Conservation (phyloP, 768 basidiomycete species). For the Leccinum truebloodii region DNA sequence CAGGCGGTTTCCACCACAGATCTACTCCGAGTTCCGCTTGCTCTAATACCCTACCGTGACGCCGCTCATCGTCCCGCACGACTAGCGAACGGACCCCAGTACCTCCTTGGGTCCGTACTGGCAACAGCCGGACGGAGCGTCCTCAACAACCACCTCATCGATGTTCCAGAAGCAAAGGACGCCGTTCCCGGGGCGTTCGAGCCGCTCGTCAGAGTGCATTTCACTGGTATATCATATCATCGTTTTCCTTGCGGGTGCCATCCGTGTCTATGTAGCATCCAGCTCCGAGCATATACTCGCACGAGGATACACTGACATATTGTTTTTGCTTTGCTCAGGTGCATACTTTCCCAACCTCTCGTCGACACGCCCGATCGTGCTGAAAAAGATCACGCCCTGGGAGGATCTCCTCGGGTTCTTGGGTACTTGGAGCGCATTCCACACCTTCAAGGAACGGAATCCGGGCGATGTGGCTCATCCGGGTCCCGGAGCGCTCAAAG, state of each 20-base stretch:
- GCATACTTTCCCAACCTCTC: slow-evolving; percentile 43
- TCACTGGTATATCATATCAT: slow-evolving; percentile 44
- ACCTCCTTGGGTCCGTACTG: neutral
- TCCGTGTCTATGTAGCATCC: neutral
- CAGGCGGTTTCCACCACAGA: neutral
- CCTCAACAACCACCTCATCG: slow-evolving; percentile 2
- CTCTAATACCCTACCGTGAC: slow-evolving; percentile 4
- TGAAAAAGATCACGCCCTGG: slow-evolving; percentile 65
- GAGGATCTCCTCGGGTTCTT: slow-evolving; percentile 66
- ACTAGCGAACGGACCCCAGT: neutral
- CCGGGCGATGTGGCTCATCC: slow-evolving; percentile 51
- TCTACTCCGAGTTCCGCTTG: slow-evolving; percentile 11
- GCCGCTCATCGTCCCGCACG: slow-evolving; percentile 4
- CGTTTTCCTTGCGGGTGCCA: neutral
- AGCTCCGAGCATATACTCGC: too few relatives aligned
- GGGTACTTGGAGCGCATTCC: slow-evolving; percentile 68
- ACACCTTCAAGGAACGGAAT: slow-evolving; percentile 62
- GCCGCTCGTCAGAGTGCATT: slow-evolving; percentile 55
- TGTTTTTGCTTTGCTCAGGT: slow-evolving; percentile 29
- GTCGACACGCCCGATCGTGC: slow-evolving; percentile 42
- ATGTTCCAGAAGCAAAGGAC: slow-evolving; percentile 1
- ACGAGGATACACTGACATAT: neutral
- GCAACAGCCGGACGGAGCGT: neutral
- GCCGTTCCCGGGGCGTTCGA: slow-evolving; percentile 22
- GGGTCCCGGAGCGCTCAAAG: slow-evolving; percentile 57